These are phyloP conservation scores for Leccinum fibrillosum DNA, from an alignment of 768 basidiomycete species.

Conservation along the genomic window DNA sequence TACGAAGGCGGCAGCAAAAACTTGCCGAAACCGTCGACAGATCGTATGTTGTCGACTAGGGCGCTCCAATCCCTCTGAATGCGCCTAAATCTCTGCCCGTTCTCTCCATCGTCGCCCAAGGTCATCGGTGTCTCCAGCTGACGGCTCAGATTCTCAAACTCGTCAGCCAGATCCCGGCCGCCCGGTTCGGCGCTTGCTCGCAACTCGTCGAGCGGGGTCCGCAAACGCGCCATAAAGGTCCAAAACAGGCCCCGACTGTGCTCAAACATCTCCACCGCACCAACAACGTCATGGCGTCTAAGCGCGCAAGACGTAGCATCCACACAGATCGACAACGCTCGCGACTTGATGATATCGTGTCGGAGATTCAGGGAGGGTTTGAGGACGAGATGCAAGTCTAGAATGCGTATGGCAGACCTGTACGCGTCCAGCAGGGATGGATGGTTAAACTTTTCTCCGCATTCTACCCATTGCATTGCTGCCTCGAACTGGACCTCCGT, in stretches of 20 bases:
- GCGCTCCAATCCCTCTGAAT: slow-evolving; percentile 24
- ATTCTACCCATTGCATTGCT: slow-evolving; percentile 23
- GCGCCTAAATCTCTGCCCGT: slow-evolving; percentile 16
- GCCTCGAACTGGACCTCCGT: slow-evolving; percentile 12
- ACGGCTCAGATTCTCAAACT: slow-evolving; percentile 18
- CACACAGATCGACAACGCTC: slow-evolving; percentile 13
- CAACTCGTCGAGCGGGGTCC: slow-evolving; percentile 25
- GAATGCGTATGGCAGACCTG: slow-evolving; percentile 11
- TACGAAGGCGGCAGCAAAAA: slow-evolving; percentile 24
- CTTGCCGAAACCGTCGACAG: slow-evolving; percentile 20
- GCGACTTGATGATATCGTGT: slow-evolving; percentile 13
- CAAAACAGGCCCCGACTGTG: slow-evolving; percentile 28
- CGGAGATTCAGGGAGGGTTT: slow-evolving; percentile 14
- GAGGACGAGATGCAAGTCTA: slow-evolving; percentile 19
- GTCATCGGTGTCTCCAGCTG: slow-evolving; percentile 19
- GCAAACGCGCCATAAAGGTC: slow-evolving; percentile 20
- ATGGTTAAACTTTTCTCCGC: slow-evolving; percentile 17
- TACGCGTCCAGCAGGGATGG: slow-evolving; percentile 18
- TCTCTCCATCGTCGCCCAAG: slow-evolving; percentile 6
- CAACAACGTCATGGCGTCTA: slow-evolving; percentile 12
- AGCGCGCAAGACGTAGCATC: slow-evolving; percentile 30
- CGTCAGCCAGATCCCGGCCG: slow-evolving; percentile 12
- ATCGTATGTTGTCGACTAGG: slow-evolving; percentile 24
- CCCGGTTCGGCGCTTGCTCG: slow-evolving; percentile 4
- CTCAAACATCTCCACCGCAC: slow-evolving; percentile 36